Base-by-base conservation (phyloP, 2,329 filamentous ascomycete species). In the Hypomyces rosellus region DNA sequence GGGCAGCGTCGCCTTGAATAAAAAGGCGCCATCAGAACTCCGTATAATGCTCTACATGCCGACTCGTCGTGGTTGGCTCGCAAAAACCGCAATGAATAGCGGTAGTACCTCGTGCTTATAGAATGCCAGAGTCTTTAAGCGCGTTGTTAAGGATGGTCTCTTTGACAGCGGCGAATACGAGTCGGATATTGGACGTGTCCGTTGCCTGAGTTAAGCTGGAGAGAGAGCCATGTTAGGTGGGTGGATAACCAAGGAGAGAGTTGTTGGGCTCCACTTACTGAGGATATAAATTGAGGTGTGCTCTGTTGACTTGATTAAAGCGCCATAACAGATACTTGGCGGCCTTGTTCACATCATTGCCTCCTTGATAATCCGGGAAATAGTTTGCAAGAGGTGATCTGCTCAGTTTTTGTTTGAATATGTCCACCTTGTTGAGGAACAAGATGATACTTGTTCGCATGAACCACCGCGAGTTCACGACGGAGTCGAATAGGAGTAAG, bases 61-160 rank as follows among this genome's bases (percentile, higher is more conserved):
- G 55, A 49, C 49, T 22, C 43, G 45, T 20, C 41, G 54, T 54
- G 46, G 48, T 48, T 55, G 52, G 49, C 55, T 46, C 48, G 38
- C 30, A 14, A 20, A 15, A 48, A 47, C 41, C 18, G n/a, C 33
- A 30, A 13, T 38, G 25, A 25, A 34, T 12, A 14, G n/a, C 11
- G 16, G 51, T 33, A 45, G 53, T 42, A 34, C 37, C 22, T 47
- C 52, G 42, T 37, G 52, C 57, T 86, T 71, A 90, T 61, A 99
- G 82, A 69, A 99, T 97, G 59, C 93, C 93, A 18, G 93, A 97
- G 69, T 99, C 93, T 73, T 95, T 96, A 60, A 99, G 80, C 44
- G 93, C 93, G 68, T 99, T 99, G 70, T 97, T 95, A 59, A 99
- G 74, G 63, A 99, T 99, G 34, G 93, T 99, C 73, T 99, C 93